Conservation (phyloP, 768 basidiomycete species). For the Dacryopinax spathularia region DNA sequence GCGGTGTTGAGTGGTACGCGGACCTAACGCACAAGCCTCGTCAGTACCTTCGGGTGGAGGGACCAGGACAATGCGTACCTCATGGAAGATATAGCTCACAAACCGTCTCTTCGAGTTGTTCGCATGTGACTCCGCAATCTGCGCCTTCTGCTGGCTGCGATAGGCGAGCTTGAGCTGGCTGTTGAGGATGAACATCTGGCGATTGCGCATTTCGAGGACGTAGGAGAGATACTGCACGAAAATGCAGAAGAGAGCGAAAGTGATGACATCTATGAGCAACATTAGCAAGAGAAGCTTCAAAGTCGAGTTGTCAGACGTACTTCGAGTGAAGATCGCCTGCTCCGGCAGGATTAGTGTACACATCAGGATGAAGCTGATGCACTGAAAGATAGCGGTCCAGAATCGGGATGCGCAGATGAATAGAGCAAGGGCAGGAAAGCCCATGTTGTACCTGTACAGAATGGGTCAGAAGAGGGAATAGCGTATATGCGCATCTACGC, state of each 20-base stretch:
- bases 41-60: not conserved
- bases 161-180: constrained; percentile 65
- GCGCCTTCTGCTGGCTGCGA: constrained; percentile 43
- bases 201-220: constrained; percentile 31
- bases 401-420: constrained; percentile 2
- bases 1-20: constrained; percentile 41
- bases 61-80: constrained; percentile 12
- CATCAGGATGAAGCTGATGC: constrained; percentile 8
- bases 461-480: not conserved
- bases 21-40: constrained; percentile 18
- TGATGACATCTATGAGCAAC: not conserved
- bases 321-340: not conserved
- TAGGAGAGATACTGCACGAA: constrained; percentile 13
- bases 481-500: constrained; percentile 6
- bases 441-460: not conserved
- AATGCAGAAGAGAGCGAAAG: constrained; percentile 15
- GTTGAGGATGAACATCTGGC: constrained; percentile 52
- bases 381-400: constrained; percentile 12
- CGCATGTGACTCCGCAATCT: constrained; percentile 57
- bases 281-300: not conserved
- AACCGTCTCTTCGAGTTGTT: constrained; percentile 28
- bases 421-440: not conserved
- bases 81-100: constrained; percentile 37
- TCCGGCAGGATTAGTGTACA: not conserved
- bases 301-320: constrained; percentile 13